Conservation (phyloP, 306 rosid species). For the Prunus persica region DNA sequence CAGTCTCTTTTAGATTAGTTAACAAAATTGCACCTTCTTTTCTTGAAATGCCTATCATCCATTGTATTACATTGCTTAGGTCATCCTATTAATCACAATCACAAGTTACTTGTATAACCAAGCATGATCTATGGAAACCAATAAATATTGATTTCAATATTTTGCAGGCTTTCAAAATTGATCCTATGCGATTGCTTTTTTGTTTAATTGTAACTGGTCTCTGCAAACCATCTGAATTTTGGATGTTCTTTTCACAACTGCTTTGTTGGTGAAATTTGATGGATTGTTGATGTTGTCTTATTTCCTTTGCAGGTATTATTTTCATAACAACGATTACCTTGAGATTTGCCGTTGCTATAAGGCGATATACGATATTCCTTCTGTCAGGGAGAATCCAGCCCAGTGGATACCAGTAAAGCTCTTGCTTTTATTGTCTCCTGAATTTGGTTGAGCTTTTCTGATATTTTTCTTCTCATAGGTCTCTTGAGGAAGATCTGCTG, state of each 20-base stretch:
- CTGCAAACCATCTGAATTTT: neutral
- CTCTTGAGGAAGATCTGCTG: constrained; percentile 79
- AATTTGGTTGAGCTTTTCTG: constrained; percentile 11
- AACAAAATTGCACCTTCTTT: neutral
- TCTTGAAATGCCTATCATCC: neutral
- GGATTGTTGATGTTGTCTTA: constrained; percentile 11
- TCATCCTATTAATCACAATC: neutral
- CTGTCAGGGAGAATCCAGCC: constrained; percentile 65
- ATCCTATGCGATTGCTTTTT: neutral
- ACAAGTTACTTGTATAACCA: neutral
- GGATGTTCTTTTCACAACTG: neutral
- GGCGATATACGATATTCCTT: constrained; percentile 79
- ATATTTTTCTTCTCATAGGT: constrained; percentile 37
- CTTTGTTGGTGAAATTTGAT: neutral
- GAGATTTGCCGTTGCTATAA: constrained; percentile 91
- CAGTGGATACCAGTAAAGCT: constrained; percentile 65
- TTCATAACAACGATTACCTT: constrained; percentile 77
- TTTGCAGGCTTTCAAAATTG: neutral
- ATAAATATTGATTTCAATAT: neutral
- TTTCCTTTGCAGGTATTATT: constrained; percentile 53
- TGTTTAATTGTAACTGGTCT: neutral
- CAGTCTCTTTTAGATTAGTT: neutral
- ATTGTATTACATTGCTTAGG: neutral
- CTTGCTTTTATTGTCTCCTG: neutral
- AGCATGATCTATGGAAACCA: neutral